phyloP scores from a whole-genome alignment of 139 green algal genomes.

The Astrephomene gubernaculifera region DNA sequence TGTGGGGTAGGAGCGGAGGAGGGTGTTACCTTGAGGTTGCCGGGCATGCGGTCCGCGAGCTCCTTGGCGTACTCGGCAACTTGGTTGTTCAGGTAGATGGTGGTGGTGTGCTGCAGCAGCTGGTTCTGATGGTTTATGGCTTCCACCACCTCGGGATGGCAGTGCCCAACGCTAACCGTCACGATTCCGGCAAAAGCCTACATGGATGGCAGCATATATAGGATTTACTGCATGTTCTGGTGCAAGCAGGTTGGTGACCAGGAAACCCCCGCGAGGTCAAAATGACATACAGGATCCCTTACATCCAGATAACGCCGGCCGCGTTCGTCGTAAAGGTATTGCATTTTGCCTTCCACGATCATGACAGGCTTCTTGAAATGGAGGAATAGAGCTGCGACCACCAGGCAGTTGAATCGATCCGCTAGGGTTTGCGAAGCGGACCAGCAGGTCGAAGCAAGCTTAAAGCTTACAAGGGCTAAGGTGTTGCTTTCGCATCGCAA shows the following conservation, averaged over 20 bases:
- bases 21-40: constrained; percentile 80
- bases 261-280: too few relatives aligned
- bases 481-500: constrained; percentile 78
- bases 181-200: constrained; percentile 98
- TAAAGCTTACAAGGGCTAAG: constrained; percentile 82
- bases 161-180: constrained; percentile 93
- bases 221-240: too few relatives aligned
- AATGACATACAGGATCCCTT: too few relatives aligned
- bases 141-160: constrained; percentile 80
- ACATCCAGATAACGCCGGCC: constrained; percentile 93
- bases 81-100: constrained; percentile 90
- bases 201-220: too few relatives aligned
- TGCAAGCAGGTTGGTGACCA: too few relatives aligned
- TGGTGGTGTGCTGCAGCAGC: constrained; percentile 89
- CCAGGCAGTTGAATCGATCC: constrained; percentile 49
- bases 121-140: constrained; percentile 73
- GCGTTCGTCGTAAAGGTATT: constrained; percentile 97
- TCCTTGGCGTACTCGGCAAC: constrained; percentile 86
- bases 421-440: neutral
- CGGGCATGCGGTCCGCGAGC: constrained; percentile 82
- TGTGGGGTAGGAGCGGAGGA: neutral
- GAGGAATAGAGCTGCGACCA: constrained; percentile 75
- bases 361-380: constrained; percentile 95
- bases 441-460: neutral
- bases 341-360: constrained; percentile 96